phyloP scores from a whole-genome alignment of 2,329 filamentous ascomycete species.

The Colletotrichum sp. region DNA sequence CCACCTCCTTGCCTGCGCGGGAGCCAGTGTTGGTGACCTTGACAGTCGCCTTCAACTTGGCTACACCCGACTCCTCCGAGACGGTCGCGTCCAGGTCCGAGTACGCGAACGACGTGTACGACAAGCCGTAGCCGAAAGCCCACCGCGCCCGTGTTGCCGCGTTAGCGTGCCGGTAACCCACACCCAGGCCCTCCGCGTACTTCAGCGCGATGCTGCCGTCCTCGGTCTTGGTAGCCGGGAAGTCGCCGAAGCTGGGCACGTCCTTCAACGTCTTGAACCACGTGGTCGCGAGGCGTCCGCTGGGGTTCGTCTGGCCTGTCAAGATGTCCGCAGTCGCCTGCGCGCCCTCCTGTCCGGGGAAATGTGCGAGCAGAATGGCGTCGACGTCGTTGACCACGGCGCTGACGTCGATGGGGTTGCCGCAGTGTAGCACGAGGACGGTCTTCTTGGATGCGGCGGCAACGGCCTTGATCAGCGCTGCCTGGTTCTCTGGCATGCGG shows the following conservation, averaged over 20 bases:
- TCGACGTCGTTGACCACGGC: slow-evolving; percentile 15
- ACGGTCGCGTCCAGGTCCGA: background rate
- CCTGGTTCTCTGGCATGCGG: slow-evolving; percentile 16
- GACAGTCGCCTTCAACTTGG: slow-evolving; percentile 39
- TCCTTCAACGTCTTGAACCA: slow-evolving; percentile 19
- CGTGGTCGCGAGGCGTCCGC: slow-evolving; percentile 16
- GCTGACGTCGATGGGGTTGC: slow-evolving; percentile 15
- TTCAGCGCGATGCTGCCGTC: background rate
- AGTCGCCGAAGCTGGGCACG: slow-evolving; percentile 14
- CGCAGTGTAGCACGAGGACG: slow-evolving; percentile 11
- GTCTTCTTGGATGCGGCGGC: slow-evolving; percentile 3
- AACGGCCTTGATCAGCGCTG: slow-evolving; percentile 15
- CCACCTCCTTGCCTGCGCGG: slow-evolving; percentile 28
- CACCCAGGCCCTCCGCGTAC: background rate
- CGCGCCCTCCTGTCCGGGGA: slow-evolving; percentile 19
- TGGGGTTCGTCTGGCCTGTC: slow-evolving; percentile 10
- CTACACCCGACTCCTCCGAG: slow-evolving; percentile 23
- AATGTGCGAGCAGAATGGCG: slow-evolving; percentile 15
- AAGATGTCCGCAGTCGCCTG: slow-evolving; percentile 17
- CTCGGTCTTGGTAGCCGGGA: slow-evolving; percentile 5
- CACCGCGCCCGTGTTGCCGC: slow-evolving; percentile 1
- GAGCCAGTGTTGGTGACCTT: slow-evolving; percentile 42
- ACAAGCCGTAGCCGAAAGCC: slow-evolving; percentile 10
- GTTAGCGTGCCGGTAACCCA: slow-evolving; percentile 12
- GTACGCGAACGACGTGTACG: slow-evolving; percentile 15